Base-by-base conservation (phyloP, 441 rosid genomes). In the Euphorbia corollata region DNA sequence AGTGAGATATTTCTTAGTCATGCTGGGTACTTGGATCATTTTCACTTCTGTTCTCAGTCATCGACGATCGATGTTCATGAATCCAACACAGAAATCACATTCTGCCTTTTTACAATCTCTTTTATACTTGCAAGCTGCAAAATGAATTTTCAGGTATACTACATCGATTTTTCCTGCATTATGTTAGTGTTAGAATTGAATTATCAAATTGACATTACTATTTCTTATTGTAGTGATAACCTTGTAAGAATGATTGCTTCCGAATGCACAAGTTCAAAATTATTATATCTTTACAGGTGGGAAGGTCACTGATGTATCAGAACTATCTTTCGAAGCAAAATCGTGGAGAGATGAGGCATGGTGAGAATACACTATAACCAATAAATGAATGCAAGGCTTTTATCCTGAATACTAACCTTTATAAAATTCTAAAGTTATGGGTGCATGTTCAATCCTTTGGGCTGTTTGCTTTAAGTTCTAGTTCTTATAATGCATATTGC, bases 321-420 rank as follows among this genome's bases (percentile, higher is more conserved):
- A 80, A 53, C 58, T 84, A 77, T 73, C 74, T 66, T 87, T 84
- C 63, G 93, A 87, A 78, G 90, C 90, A 59, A 79, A 70, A 63
- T 87, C 93, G 55, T 76, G 85, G 41, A 87, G 82, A 83, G 93
- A 87, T 66, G 70, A 75, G 66, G 90, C 90, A 65, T 87, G 93
- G 93, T 84, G 73, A 81, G 83, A 30, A 39, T 68, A 41, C 32
- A 47, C 39, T 56, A n/a, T 51, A 71, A 8, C 32, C 63, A 53
- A 38, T n/a, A 23, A 32, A 53, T 59, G 5, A 43, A 54, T 60
- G 67, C 56, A 12, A 2, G 64, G 61, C 20, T 27, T 60, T 36
- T 47, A 59, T 27, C 36, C 48, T 57, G 50, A 70, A 54, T 34
- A 34, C 24, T 5, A 23, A n/a, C 15, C 30, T 18, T 23, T 8